Percentiles rank a stretch among this genome's conserved stretches.
phyloP scores from a whole-genome alignment of 371 early-diverging fungal species.

The Syncephalastrum monosporum region DNA sequence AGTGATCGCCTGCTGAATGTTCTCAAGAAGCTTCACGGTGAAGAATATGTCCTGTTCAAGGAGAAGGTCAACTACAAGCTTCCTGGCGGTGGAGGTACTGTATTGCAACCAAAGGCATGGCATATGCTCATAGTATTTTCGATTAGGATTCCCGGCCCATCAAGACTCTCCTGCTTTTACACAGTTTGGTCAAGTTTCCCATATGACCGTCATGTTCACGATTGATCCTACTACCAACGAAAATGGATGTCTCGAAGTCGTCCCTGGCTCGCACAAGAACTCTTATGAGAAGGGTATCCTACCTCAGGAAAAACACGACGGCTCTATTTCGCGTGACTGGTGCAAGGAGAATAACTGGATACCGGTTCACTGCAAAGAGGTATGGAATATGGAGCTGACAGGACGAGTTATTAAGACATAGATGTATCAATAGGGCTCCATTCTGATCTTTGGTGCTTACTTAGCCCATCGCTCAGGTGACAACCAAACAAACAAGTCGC shows the following conservation, averaged over 20 bases:
- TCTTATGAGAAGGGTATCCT: conserved; percentile 25
- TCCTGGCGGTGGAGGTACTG: conserved; percentile 51
- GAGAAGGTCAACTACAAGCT: conserved; percentile 62
- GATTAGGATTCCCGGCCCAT: conserved; percentile 46
- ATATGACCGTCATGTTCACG: conserved; percentile 56
- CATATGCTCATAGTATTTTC: neutral
- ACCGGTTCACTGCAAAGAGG: conserved; percentile 51
- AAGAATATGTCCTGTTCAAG: conserved; percentile 55
- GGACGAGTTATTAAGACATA: neutral
- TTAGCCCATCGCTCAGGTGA: conserved; percentile 53
- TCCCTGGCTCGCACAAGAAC: conserved; percentile 51
- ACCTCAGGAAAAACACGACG: conserved; percentile 43
- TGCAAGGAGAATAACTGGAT: conserved; percentile 43
- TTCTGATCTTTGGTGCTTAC: conserved; percentile 58
- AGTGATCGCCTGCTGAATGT: conserved; percentile 40
- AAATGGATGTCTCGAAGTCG: conserved; percentile 59
- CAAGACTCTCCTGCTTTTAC: conserved; percentile 60
- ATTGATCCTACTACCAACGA: conserved; percentile 47
- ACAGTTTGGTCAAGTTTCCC: conserved; percentile 50
- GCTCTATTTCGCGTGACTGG: conserved; percentile 48
- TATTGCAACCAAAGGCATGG: too few relatives aligned
- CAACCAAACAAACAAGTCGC: conserved; percentile 46
- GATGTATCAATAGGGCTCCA: conserved; percentile 24
- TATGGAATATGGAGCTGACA: conserved; percentile 16
- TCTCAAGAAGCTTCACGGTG: conserved; percentile 44